A percentile compares a stretch with the other conserved stretches of the same genome.
These are phyloP conservation scores for Takashimella tepidaria DNA, from an alignment of 1,284 basidiomycete species.

Conservation along the genomic window DNA sequence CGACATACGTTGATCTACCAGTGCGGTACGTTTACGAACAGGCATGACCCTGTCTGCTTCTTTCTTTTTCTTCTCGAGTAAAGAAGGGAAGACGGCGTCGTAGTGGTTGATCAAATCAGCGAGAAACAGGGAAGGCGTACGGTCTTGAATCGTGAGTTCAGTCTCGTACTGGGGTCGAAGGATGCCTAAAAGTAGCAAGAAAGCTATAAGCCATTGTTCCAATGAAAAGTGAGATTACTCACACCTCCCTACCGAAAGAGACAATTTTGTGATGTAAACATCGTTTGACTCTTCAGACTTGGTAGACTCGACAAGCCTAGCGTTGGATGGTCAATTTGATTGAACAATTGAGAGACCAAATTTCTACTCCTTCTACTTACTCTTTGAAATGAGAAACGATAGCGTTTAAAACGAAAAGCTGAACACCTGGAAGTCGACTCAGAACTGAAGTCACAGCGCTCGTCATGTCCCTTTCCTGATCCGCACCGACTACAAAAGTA, in stretches of 20 bases:
- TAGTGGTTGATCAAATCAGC: slow-evolving; percentile 80
- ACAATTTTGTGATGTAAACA: slow-evolving; percentile 77
- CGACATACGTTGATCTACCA: slow-evolving; percentile 75
- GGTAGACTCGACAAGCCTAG: slow-evolving; percentile 65
- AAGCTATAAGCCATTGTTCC: neutral
- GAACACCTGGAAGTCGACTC: slow-evolving; percentile 68
- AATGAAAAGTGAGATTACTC: slow-evolving; percentile 35
- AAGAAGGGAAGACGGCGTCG: slow-evolving; percentile 66
- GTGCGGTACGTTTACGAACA: slow-evolving; percentile 76
- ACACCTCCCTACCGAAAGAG: slow-evolving; percentile 80
- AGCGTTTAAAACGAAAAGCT: slow-evolving; percentile 75
- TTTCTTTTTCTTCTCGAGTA: slow-evolving; percentile 74
- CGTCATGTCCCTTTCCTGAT: slow-evolving; percentile 57
- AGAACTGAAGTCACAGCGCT: slow-evolving; percentile 65
- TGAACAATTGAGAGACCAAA: slow-evolving; percentile 1
- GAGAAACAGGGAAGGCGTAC: slow-evolving; percentile 72
- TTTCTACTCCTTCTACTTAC: slow-evolving; percentile 50
- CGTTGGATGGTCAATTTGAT: neutral
- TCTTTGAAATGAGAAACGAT: slow-evolving; percentile 70
- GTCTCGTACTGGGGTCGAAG: slow-evolving; percentile 77
- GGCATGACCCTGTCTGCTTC: slow-evolving; percentile 78
- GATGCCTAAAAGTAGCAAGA: slow-evolving; percentile 54
- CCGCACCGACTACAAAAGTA: slow-evolving; percentile 54
- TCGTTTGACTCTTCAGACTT: slow-evolving; percentile 63
- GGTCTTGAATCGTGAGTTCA: slow-evolving; percentile 76